Percentiles rank a stretch among this genome's conserved stretches.
phyloP scores from a whole-genome alignment of 1,284 basidiomycete genomes.

The Sanguinoderma infundibulare region DNA sequence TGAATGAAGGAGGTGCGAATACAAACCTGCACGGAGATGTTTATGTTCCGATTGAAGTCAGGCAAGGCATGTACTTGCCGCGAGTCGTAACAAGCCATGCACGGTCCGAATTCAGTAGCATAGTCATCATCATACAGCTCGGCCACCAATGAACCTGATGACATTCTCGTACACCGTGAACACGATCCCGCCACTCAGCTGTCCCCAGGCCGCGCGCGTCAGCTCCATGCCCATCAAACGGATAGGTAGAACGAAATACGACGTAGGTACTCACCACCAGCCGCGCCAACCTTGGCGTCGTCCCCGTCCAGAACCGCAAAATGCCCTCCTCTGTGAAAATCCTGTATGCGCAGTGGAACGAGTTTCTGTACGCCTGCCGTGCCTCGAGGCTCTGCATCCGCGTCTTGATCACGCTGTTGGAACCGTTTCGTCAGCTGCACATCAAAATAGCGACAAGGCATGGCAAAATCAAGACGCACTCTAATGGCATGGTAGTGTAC shows the following conservation, averaged over 20 bases:
- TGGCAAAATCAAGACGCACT: constrained; percentile 55
- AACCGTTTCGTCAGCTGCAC: background rate
- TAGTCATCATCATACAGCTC: constrained; percentile 27
- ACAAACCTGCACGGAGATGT: too few relatives aligned
- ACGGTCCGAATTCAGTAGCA: too few relatives aligned
- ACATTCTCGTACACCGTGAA: constrained; percentile 93
- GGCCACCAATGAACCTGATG: constrained; percentile 51
- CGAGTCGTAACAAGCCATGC: too few relatives aligned
- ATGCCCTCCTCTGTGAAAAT: constrained; percentile 92
- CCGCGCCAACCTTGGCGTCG: constrained; percentile 86
- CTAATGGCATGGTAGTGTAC: constrained; percentile 92
- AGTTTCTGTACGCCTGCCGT: constrained; percentile 83
- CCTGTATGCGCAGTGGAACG: constrained; percentile 92
- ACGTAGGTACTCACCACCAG: constrained; percentile 82
- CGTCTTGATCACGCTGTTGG: constrained; percentile 91
- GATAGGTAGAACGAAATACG: background rate
- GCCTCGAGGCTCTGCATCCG: constrained; percentile 96
- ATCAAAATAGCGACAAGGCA: background rate
- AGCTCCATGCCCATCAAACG: background rate
- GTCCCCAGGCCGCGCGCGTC: constrained; percentile 19
- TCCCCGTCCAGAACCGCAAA: constrained; percentile 93
- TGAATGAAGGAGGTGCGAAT: too few relatives aligned
- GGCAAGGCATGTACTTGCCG: too few relatives aligned
- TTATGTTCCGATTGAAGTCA: too few relatives aligned
- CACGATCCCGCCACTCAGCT: constrained; percentile 94